Evolutionary conservation across 192 early-diverging fungal genomes (phyloP), one percentile per base, ranked within the genome.

Genomic region (Coemansia sp.): DNA sequence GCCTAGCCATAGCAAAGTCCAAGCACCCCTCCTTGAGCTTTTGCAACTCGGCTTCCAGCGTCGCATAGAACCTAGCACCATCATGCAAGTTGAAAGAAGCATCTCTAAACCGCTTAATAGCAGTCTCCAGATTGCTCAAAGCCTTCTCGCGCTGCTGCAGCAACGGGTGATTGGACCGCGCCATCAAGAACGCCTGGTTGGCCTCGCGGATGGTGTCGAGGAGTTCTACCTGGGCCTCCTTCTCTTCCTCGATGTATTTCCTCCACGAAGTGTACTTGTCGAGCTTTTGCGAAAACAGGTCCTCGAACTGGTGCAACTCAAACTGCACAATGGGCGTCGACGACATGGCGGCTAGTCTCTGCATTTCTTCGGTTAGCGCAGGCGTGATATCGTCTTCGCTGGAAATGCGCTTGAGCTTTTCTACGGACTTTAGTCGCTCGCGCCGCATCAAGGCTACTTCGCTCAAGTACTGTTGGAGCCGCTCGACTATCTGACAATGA

Each of bases 321-420:
- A 90, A 88, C 72, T 91, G 86, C 57, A 87, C 62, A 2, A 86
- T 85, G 0, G 88, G 85, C 20, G 75, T 74, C 1, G 86, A 85
- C 18, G 75, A 65, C 59, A 83, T 81, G 0, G 88, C 78, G 0
- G 87, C 87, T 25, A 92, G 62, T 56, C 87, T 66, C 52, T 88
- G 87, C 31, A 89, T 87, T 62, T 88, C 86, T 25, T 87, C 85
- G 26, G 87, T 84, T 0, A 91, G 70, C 9, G 83, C 76, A 9
- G 88, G 88, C 25, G 89, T 88, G 56, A 96, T 90, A 61, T 96
- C 92, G 68, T 96, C 94, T 31, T 85, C 84, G 37, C 86, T 78
- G 1, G 91, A 85, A 9, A 86, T 61, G 36, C 87, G 77, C 69
- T 88, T 91, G 2, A 92, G 72, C 68, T 90, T 85, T 18, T 89